These are phyloP conservation scores for Populus hybrid DNA, from an alignment of 441 rosid genomes.

Conservation along the genomic window DNA sequence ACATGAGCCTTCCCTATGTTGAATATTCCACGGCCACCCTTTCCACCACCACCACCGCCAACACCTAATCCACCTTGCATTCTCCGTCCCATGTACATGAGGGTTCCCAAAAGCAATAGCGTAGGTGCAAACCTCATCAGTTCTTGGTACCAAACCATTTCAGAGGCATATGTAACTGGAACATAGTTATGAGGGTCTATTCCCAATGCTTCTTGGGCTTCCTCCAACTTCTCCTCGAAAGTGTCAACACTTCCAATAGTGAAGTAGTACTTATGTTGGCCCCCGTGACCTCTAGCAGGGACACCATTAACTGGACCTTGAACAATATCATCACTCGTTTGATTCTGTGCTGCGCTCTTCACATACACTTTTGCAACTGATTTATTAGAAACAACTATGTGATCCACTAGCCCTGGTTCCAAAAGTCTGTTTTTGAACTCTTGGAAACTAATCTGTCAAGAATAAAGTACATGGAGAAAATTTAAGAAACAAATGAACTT, in stretches of 20 bases:
- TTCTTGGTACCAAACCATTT: conserved; percentile 52
- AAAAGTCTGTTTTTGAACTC: conserved; percentile 73
- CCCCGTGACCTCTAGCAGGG: conserved; percentile 28
- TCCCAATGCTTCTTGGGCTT: conserved; percentile 62
- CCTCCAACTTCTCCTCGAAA: conserved; percentile 74
- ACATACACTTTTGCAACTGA: conserved; percentile 70
- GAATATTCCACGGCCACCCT: conserved; percentile 58
- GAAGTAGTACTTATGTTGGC: conserved; percentile 56
- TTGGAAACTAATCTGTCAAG: conserved; percentile 65
- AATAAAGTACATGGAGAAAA: neutral
- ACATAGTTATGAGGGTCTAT: conserved; percentile 52
- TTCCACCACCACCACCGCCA: conserved; percentile 49
- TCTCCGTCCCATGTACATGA: conserved; percentile 48
- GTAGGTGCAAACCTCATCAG: conserved; percentile 56
- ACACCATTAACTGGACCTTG: conserved; percentile 30
- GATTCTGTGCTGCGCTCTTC: conserved; percentile 32
- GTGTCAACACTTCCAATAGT: conserved; percentile 66
- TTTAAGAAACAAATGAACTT: neutral
- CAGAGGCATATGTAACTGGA: conserved; percentile 53
- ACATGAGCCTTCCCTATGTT: conserved; percentile 62
- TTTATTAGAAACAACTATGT: conserved; percentile 56
- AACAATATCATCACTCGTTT: conserved; percentile 28
- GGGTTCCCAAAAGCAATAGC: conserved; percentile 45
- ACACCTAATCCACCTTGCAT: conserved; percentile 59
- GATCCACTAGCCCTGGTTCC: conserved; percentile 66